These are phyloP conservation scores for Cryptococcus sp. DNA, from an alignment of 1,284 basidiomycete species.

Conservation along the genomic window DNA sequence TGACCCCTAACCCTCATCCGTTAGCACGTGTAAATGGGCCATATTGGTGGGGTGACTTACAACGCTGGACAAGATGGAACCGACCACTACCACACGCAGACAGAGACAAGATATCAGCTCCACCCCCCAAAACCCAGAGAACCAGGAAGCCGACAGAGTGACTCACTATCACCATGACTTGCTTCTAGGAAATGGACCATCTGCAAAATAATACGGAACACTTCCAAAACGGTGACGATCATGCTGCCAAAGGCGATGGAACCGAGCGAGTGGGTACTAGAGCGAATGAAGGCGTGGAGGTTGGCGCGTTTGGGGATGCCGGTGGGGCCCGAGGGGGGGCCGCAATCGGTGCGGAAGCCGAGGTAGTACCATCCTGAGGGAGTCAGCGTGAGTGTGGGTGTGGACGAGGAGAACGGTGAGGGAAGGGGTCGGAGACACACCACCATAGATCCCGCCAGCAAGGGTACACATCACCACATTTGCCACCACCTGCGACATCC, in stretches of 20 bases:
- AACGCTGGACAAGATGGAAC: not conserved
- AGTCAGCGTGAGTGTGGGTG: not conserved
- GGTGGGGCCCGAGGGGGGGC: no score
- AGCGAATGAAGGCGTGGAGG: conserved; percentile 66
- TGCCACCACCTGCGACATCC: no score
- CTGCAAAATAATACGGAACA: conserved; percentile 66
- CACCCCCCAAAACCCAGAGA: no score
- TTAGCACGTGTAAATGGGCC: not conserved
- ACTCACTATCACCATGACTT: conserved; percentile 68
- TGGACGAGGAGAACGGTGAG: not conserved
- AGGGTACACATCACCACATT: no score
- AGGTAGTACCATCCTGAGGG: conserved; percentile 47
- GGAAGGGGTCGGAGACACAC: no score
- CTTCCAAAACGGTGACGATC: conserved; percentile 80
- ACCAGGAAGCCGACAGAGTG: no score
- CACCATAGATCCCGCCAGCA: no score
- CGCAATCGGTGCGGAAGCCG: conserved; percentile 38
- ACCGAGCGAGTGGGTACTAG: conserved; percentile 77
- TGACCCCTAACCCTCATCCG: conserved; percentile 55
- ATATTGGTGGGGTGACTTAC: not conserved
- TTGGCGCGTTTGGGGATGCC: conserved; percentile 65
- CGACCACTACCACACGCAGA: conserved; percentile 1
- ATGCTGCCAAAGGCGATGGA: conserved; percentile 86
- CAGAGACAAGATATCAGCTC: no score
- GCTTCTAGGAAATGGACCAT: conserved; percentile 64